Evolutionary conservation across 768 basidiomycete species (phyloP), one percentile per base, ranked within the genome.

Genomic region (Hemileccinum impolitum): DNA sequence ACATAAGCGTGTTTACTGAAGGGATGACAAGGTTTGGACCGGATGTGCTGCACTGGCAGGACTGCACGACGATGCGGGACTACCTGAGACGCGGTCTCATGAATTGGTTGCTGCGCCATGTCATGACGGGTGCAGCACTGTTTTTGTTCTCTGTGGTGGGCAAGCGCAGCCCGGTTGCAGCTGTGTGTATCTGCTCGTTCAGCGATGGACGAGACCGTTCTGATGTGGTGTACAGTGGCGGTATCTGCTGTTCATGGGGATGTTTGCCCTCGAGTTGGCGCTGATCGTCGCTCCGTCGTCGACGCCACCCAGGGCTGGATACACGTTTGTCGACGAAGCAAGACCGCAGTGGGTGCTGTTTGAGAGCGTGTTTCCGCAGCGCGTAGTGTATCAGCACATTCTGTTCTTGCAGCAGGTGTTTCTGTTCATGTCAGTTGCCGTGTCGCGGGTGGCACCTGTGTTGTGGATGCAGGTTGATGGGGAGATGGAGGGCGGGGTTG

Each of bases 321-420:
- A 64, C 36, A 34, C 54, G 9, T 70, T 69, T 19, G 48, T 58
- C 4, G 66, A 66, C 40, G 43, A 52, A 32, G 39, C 40, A 15
- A 3, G 51, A 15, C 19, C 47, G 0, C 45, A 55, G 25, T 46
- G 60, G 50, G 64, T 54, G 23, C 31, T 82, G 26, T 58, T 80
- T 9, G 59, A 69, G 37, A 45, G 55, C 25, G 18, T 78, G 34
- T 85, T 88, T 68, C 89, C 88, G 0, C 69, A 72, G 6, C 78
- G 87, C 12, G 78, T 87, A 1, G 75, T 80, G 1, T 86, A 84
- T 63, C 90, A 94, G 60, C 87, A 93, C 66, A 76, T 90, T 51
- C 69, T 79, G 32, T 79, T 91, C 65, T 72, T 93, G 34, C 90
- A 89, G 58, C 83, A 90, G 53, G 61, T 88, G 23, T 91, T 89